Base-by-base conservation (phyloP, 2,329 filamentous ascomycete genomes). In the Beauveria medogensis region DNA sequence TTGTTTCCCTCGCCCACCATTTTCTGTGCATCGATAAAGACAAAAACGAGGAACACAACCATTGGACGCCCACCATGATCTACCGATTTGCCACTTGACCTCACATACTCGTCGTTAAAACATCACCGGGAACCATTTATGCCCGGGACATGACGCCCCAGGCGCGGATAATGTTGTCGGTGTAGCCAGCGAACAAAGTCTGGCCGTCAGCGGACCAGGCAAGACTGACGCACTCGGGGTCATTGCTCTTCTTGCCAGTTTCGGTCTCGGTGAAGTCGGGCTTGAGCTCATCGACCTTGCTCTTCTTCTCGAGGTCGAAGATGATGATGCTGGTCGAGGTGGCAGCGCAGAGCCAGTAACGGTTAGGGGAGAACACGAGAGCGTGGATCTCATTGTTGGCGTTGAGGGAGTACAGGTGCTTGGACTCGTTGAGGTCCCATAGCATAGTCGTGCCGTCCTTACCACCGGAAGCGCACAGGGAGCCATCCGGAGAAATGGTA, bases 241-340 rank as follows among this genome's bases (percentile, higher is more conserved):
- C 93, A 77, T 92, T 88, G 87, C 89, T 92, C 91, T 97, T 97
- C 91, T 96, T 96, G 83, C 92, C 91, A 77, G 92, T 89, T 77
- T 92, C 86, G 74, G 90, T 82, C 83, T 92, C 96, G 75, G 92
- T 84, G 84, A 94, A 97, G 80, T 99, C 94, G 70, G 93, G 93
- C 89, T 96, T 97, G 80, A 99, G 88, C 88, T 97, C 94, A 74
- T 97, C 93, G 76, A 97, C 93, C 90, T 97, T 97, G 89, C 89
- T 95, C 92, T 99, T 99, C 92, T 99, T 99, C 91, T 99, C 94
- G 71, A 99, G 88, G 77, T 99, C 94, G 83, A 99, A 99, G 86
- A 99, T 97, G 87, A 97, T 97, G 87, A 99, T 97, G 86, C 87
- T 92, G 82, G 86, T 91, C 76, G 91, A 86, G 67, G 94, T 99